Conservation (phyloP, 163 green algal genomes). For the Chlorella variabilis region DNA sequence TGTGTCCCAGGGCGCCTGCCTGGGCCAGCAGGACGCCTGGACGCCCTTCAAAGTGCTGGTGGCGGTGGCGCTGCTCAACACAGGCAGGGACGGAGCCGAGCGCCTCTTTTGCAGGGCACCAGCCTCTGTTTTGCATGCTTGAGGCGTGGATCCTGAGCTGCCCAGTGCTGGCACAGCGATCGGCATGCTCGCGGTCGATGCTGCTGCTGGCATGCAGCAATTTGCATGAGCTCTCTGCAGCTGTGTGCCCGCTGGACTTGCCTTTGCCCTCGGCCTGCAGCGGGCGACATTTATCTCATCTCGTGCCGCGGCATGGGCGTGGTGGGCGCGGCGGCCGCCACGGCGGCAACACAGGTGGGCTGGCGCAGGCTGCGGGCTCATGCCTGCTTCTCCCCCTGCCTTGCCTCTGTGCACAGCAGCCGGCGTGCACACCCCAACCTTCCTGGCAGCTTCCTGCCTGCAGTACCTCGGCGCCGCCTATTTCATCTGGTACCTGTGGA, state of each 20-base stretch:
- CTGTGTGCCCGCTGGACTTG: too few relatives aligned
- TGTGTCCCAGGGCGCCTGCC: conserved; percentile 65
- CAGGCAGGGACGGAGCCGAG: conserved; percentile 44
- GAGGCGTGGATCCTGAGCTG: too few relatives aligned
- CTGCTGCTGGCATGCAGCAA: too few relatives aligned
- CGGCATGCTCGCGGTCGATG: too few relatives aligned
- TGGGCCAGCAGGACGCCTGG: conserved; percentile 71
- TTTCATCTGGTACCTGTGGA: conserved; percentile 55
- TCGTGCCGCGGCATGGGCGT: conserved; percentile 53
- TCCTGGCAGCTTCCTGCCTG: not conserved
- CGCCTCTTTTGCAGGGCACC: too few relatives aligned
- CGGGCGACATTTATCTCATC: conserved; percentile 58
- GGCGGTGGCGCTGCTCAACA: conserved; percentile 59
- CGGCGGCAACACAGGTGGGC: conserved; percentile 57
- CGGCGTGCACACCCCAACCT: not conserved
- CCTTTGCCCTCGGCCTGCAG: too few relatives aligned
- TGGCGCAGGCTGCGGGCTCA: not conserved
- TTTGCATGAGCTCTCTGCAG: too few relatives aligned
- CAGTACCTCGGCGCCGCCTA: conserved; percentile 47
- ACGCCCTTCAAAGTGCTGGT: conserved; percentile 70
- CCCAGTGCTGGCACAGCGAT: too few relatives aligned
- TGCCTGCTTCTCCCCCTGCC: not conserved
- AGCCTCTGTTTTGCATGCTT: too few relatives aligned
- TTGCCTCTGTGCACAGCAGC: too few relatives aligned
- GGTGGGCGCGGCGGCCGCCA: conserved; percentile 67